Base-by-base conservation (phyloP, 208 protist species). In the Leishmania arabica region DNA sequence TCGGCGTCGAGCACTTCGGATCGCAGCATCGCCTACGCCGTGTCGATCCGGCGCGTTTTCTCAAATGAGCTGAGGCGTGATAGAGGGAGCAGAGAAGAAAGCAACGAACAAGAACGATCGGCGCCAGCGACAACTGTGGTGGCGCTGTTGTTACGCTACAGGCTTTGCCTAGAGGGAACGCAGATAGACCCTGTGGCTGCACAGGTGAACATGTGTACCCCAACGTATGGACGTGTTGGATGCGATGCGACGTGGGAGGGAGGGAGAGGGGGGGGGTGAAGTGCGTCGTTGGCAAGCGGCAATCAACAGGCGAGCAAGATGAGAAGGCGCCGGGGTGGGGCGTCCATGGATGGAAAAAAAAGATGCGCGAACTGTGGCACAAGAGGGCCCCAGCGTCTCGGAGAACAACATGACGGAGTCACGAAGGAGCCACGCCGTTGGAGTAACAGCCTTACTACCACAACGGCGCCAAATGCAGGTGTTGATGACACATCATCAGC, bases 1-100 rank as follows among this genome's bases (percentile, higher is more conserved):
- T 95, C 90, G 8, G 87, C 86, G n/a, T 84, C 89, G 7, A 95
- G 37, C n/a, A 96, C 70, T 21, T 95, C 91, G 11, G 90, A 95
- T 34, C 81, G 91, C 58, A 95, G 82, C 90, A 92, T 94, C 40
- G 51, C 3, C 40, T 27, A 49, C 40, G 24, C 3, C 24, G 15
- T 21, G 8, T 54, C 21, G 40, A 17, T 1, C 19, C 40, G 69
- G 42, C 45, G 45, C 7, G 6, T 8, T 13, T 34, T 27, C 17
- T 19, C 8, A 31, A 34, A 42, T 34, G 15, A 42, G 1, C 7
- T 9, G 17, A 31, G 3, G 1, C 15, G 51, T 19, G 51, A 7
- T 11, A 6, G 13, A 62, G 42, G 11, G 3, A 13, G 34, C n/a
- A 8, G 42, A 45, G 0, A 62, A 62, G 60, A n/a, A 0, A 24